Evolutionary conservation across 2,329 filamentous ascomycete genomes (phyloP).

Genomic region (Hypoxylon sp.): DNA sequence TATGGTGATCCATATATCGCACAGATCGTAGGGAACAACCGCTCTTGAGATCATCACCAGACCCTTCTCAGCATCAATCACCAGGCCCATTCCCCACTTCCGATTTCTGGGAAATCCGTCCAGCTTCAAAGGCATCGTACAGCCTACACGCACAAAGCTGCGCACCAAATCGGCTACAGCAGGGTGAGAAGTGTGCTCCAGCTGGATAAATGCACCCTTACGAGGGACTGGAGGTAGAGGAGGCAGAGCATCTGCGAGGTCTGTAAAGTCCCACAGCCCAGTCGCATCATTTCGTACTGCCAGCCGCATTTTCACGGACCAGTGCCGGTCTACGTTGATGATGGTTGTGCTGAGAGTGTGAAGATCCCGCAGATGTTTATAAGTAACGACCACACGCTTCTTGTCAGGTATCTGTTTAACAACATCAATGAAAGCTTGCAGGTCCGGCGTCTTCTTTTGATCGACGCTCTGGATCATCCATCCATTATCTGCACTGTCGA

Average conservation of each 20-base stretch:
- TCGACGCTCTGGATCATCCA: conserved; percentile 95
- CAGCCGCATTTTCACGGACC: conserved; percentile 94
- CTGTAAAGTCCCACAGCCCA: conserved; percentile 94
- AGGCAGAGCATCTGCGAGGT: conserved; percentile 84
- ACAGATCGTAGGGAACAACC: conserved; percentile 95
- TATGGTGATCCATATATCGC: conserved; percentile 95
- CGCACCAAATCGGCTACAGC: conserved; percentile 93
- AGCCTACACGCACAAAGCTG: conserved; percentile 94
- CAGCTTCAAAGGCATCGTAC: conserved; percentile 93
- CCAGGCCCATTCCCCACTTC: conserved; percentile 94
- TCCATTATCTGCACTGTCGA: conserved; percentile 89
- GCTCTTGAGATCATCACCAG: conserved; percentile 94
- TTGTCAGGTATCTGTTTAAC: conserved; percentile 87
- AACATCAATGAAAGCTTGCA: conserved; percentile 90
- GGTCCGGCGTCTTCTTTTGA: conserved; percentile 88
- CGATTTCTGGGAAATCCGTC: conserved; percentile 97
- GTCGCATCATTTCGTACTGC: conserved; percentile 90
- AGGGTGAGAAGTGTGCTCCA: conserved; percentile 88
- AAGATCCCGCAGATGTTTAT: conserved; percentile 93
- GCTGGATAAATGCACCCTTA: conserved; percentile 90
- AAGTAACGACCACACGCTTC: conserved; percentile 90
- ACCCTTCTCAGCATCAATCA: conserved; percentile 97
- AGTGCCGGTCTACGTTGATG: conserved; percentile 92
- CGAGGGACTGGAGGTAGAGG: conserved; percentile 77
- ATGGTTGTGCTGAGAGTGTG: conserved; percentile 95